Evolutionary conservation across 768 basidiomycete species (phyloP).

Genomic region (Trametes coccinea): DNA sequence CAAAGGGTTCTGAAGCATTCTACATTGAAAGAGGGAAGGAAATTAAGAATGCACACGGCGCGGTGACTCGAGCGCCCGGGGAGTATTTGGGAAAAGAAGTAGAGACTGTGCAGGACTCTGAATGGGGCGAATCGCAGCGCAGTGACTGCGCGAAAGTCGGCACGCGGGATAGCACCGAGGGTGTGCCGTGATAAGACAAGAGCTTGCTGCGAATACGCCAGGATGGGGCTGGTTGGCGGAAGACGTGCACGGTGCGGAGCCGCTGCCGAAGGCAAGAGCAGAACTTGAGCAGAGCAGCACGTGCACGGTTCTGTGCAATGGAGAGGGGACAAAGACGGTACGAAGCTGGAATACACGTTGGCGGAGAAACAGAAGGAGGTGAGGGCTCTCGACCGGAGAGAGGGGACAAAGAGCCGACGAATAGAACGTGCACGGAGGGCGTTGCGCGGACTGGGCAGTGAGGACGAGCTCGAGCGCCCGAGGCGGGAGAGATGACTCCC

Average conservation of each 20-base stretch:
- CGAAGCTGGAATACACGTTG: constrained; percentile 6
- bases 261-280: not conserved
- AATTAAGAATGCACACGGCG: not conserved
- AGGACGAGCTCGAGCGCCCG: not conserved
- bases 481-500: not conserved
- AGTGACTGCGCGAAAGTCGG: not conserved
- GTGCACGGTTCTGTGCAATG: not conserved
- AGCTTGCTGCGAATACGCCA: not conserved
- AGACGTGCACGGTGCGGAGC: not conserved
- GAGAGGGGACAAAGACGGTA: no score
- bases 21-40: constrained; percentile 1
- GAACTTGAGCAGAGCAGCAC: not conserved
- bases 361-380: not conserved
- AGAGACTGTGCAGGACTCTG: not conserved
- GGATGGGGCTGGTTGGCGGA: not conserved
- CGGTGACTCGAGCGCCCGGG: constrained; percentile 1
- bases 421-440: constrained; percentile 12
- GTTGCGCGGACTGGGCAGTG: constrained; percentile 15
- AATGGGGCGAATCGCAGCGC: not conserved
- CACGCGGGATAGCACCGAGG: constrained; percentile 1
- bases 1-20: constrained; percentile 5
- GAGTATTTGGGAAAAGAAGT: constrained; percentile 2
- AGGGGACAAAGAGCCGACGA: not conserved
- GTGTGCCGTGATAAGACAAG: constrained; percentile 1
- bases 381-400: not conserved